Evolutionary conservation across 768 basidiomycete species (phyloP).

Genomic region (Russula foetens): DNA sequence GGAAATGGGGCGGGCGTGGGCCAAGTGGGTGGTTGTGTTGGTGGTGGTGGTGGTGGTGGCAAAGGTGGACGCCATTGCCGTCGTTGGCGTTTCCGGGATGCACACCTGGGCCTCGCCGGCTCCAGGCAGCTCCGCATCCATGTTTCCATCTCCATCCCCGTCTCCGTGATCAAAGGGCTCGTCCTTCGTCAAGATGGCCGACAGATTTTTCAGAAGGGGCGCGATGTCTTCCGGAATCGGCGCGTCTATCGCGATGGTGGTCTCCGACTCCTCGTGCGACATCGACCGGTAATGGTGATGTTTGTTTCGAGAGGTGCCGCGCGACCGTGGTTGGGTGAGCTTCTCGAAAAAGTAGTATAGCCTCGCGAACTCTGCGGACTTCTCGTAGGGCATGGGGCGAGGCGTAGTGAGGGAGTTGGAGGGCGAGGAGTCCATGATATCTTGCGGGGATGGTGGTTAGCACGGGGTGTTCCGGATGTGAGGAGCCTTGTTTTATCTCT

Average conservation of each 20-base stretch:
- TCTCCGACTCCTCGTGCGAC: not conserved
- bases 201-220: conserved; percentile 17
- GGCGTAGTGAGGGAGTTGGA: not conserved
- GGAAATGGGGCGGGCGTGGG: not conserved
- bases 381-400: not conserved
- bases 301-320: not conserved
- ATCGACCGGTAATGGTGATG: not conserved
- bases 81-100: conserved; percentile 9
- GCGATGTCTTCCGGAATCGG: conserved; percentile 19
- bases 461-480: not conserved
- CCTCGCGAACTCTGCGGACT: conserved; percentile 18
- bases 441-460: not conserved
- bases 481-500: not conserved
- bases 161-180: not conserved
- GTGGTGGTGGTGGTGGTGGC: not conserved
- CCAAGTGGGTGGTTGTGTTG: not conserved
- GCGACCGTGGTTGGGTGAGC: conserved; percentile 14
- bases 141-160: not conserved
- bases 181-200: conserved; percentile 15
- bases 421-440: not conserved
- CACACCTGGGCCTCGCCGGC: not conserved
- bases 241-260: not conserved
- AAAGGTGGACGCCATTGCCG: conserved; percentile 8
- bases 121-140: not conserved
- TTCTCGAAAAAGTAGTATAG: conserved; percentile 21